Conservation (phyloP, 2,329 filamentous ascomycete species). For the Sporothrix globosa region DNA sequence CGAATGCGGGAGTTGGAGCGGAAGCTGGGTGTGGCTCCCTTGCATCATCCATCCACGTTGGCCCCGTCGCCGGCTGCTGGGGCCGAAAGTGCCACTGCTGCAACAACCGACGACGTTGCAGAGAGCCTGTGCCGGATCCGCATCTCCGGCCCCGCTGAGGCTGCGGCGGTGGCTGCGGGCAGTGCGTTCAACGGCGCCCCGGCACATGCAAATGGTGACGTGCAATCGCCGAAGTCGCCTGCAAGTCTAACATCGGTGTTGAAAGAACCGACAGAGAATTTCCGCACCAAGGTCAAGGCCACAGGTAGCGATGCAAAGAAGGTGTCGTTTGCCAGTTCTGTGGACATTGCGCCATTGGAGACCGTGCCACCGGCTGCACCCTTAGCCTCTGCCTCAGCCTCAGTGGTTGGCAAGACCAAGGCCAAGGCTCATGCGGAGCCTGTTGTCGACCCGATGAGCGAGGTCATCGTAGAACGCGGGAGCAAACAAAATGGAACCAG, state of each 20-base stretch:
- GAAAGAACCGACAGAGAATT: conserved; percentile 27
- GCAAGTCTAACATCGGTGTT: conserved; percentile 14
- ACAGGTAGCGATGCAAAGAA: conserved; percentile 59
- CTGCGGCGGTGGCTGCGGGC: conserved; percentile 11
- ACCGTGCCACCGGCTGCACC: not conserved
- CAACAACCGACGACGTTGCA: conserved; percentile 38
- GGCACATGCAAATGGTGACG: not conserved
- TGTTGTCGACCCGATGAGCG: conserved; percentile 37
- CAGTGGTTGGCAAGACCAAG: not conserved
- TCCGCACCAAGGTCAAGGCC: conserved; percentile 25
- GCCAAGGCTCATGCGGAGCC: conserved; percentile 18
- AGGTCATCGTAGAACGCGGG: conserved; percentile 41
- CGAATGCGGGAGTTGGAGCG: conserved; percentile 86
- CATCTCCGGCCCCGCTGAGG: conserved; percentile 45
- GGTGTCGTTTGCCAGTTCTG: conserved; percentile 75
- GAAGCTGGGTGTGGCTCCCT: conserved; percentile 65
- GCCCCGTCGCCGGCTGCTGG: not conserved
- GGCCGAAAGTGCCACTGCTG: not conserved
- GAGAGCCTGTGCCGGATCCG: conserved; percentile 62
- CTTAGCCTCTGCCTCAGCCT: not conserved
- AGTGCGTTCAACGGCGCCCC: not conserved
- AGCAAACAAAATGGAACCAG: not conserved
- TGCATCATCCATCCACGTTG: conserved; percentile 41
- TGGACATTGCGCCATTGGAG: conserved; percentile 66
- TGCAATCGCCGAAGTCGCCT: conserved; percentile 34